These are phyloP conservation scores for Daldinia vernicosa DNA, from an alignment of 495 filamentous ascomycete species.

Conservation along the genomic window DNA sequence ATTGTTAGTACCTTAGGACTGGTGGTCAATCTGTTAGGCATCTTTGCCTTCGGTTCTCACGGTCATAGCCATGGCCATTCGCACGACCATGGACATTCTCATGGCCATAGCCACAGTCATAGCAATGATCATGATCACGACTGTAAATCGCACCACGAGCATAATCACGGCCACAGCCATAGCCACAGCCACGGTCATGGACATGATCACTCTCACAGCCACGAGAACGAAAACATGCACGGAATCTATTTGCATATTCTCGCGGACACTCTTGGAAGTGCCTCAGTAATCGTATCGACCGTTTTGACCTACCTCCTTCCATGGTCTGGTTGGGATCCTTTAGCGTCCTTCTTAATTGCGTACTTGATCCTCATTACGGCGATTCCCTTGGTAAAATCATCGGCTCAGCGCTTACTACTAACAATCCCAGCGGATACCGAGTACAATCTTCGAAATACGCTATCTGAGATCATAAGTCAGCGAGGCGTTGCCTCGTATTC, in stretches of 20 bases:
- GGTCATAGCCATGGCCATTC: conserved; percentile 48
- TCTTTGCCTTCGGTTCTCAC: conserved; percentile 82
- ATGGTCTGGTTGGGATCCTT: conserved; percentile 95
- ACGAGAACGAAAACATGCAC: conserved; percentile 98
- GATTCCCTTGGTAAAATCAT: conserved; percentile 84
- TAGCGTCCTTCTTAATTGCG: conserved; percentile 94
- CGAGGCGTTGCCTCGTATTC: conserved; percentile 86
- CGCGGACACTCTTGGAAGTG: conserved; percentile 92
- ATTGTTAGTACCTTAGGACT: conserved; percentile 86
- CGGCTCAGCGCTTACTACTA: conserved; percentile 81
- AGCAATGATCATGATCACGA: conserved; percentile 48
- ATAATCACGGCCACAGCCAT: conserved; percentile 50
- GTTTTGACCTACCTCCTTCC: conserved; percentile 82
- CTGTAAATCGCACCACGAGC: conserved; percentile 37
- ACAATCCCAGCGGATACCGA: conserved; percentile 86
- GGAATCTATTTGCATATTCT: conserved; percentile 98
- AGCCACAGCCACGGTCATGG: conserved; percentile 48
- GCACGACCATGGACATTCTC: conserved; percentile 46
- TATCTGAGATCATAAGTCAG: conserved; percentile 83
- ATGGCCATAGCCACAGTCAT: conserved; percentile 48
- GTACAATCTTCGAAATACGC: conserved; percentile 84
- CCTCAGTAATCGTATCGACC: conserved; percentile 93
- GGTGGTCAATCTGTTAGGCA: conserved; percentile 89
- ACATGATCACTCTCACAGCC: conserved; percentile 60
- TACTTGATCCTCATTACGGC: conserved; percentile 90